These are phyloP conservation scores for Yamadazyma pseudoaaseri DNA, from an alignment of 1,139 yeast species.

Conservation along the genomic window DNA sequence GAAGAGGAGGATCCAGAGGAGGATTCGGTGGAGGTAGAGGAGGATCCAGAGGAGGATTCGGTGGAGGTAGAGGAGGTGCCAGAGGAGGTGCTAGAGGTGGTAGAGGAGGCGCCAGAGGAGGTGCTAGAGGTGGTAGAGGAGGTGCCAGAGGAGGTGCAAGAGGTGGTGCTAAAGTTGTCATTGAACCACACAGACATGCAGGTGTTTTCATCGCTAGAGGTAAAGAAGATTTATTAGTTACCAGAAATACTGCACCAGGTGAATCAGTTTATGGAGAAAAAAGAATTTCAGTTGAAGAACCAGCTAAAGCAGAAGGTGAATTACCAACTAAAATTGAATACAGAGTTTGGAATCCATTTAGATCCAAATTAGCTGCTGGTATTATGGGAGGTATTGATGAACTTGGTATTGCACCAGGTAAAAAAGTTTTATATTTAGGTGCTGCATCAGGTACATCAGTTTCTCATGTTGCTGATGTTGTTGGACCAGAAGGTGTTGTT, in stretches of 20 bases:
- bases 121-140: constrained; percentile 65
- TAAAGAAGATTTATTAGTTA: constrained; percentile 96
- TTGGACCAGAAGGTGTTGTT: constrained; percentile 98
- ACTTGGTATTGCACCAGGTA: constrained; percentile 95
- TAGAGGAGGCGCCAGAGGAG: constrained; percentile 42
- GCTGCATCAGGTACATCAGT: constrained; percentile 99
- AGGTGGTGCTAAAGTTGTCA: constrained; percentile 92
- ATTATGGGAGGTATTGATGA: constrained; percentile 99
- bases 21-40: constrained; percentile 20
- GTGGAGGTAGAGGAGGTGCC: constrained; percentile 35
- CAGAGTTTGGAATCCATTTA: constrained; percentile 99
- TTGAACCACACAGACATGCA: constrained; percentile 98
- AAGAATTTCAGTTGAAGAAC: constrained; percentile 91
- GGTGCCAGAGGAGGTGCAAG: constrained; percentile 78
- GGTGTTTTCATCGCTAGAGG: constrained; percentile 99
- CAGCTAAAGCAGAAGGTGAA: constrained; percentile 78
- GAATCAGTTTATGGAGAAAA: constrained; percentile 98
- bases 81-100: constrained; percentile 42
- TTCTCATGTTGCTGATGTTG: constrained; percentile 96
- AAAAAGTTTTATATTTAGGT: constrained; percentile 95
- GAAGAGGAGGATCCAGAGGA: constrained; percentile 31
- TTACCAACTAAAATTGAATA: constrained; percentile 96
- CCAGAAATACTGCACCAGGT: constrained; percentile 97
- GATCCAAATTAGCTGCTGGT: constrained; percentile 99
- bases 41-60: constrained; percentile 27